Base-by-base conservation (phyloP, 1,284 basidiomycete genomes). In the Pterula multifida region DNA sequence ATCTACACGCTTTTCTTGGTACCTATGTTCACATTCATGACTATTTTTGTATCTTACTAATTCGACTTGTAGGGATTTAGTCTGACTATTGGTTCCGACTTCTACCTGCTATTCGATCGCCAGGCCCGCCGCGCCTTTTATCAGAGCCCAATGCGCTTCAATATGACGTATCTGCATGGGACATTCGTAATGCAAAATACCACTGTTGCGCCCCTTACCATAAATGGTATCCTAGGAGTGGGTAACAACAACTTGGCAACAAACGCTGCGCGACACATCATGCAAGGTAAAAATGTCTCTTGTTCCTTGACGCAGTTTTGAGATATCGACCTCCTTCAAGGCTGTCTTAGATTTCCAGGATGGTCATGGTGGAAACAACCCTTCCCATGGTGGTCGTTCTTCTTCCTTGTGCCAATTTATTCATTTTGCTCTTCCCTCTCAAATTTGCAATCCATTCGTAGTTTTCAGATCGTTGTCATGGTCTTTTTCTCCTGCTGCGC, bases 1-100 rank as follows among this genome's bases (percentile, higher is more conserved):
- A 90, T 91, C 51, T 92, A 91, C 61, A 89, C 87, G 0, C 68
- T 91, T 44, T 90, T 91, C 64, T 67, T 91, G 54, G 84, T 83
- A 59, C 48, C 50, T 36, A 54, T 35, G 48, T 50, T 55, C 36
- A 54, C 25, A 17, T n/a, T n/a, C 50, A n/a, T n/a, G n/a, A n/a
- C n/a, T 51, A 36, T 22, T 35, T 25, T 28, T 3, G 19, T 35
- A 49, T 48, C 36, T 26, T 53, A 9, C 32, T 25, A 22, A 47
- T 32, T 48, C 13, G 47, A 12, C 46, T 26, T 32, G 44, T 23
- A 85, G 85, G 88, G 89, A 15, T 92, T 91, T 62, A 86, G 87
- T 28, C 70, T 92, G 53, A 84, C 85, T 13, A 87, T 92, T 55
- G 90, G 89, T 25, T 90, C 87, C 2, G 90, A 93, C 59, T 68